phyloP scores from a whole-genome alignment of 805 yeast genomes.

The Candida adriatica region DNA sequence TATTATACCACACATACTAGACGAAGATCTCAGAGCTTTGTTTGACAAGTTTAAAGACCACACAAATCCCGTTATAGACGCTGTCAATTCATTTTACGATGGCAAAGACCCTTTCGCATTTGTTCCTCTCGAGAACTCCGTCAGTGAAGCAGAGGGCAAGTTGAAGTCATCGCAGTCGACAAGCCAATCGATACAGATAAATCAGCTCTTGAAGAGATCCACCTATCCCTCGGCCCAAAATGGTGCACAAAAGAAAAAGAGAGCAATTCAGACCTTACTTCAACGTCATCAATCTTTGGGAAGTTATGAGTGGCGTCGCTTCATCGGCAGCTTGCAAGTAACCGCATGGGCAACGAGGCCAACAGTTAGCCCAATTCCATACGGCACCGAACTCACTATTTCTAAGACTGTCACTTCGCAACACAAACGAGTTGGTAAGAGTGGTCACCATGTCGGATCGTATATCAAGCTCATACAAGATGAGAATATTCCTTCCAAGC shows the following conservation, averaged over 20 bases:
- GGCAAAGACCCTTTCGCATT: conserved; percentile 3
- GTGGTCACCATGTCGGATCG: conserved; percentile 24
- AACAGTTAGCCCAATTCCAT: conserved; percentile 38
- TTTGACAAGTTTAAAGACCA: conserved; percentile 23
- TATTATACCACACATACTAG: conserved; percentile 29
- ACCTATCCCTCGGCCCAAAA: too few species aligned
- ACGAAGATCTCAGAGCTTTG: conserved; percentile 17
- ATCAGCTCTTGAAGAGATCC: background rate
- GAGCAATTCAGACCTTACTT: background rate
- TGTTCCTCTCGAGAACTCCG: background rate
- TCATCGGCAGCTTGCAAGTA: conserved; percentile 53
- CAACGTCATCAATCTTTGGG: too few species aligned
- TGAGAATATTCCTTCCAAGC: conserved; percentile 17
- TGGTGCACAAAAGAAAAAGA: background rate
- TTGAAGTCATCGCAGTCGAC: background rate
- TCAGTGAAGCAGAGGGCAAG: background rate
- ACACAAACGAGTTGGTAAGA: conserved; percentile 19
- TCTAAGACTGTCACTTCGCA: conserved; percentile 29
- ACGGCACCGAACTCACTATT: conserved; percentile 36
- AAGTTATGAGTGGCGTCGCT: conserved; percentile 32
- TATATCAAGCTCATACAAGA: conserved; percentile 27
- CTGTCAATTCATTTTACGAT: conserved; percentile 27
- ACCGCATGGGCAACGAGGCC: conserved; percentile 73
- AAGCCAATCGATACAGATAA: background rate
- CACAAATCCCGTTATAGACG: conserved; percentile 27